phyloP scores from a whole-genome alignment of 768 basidiomycete genomes.

The Mycena polygramma region DNA sequence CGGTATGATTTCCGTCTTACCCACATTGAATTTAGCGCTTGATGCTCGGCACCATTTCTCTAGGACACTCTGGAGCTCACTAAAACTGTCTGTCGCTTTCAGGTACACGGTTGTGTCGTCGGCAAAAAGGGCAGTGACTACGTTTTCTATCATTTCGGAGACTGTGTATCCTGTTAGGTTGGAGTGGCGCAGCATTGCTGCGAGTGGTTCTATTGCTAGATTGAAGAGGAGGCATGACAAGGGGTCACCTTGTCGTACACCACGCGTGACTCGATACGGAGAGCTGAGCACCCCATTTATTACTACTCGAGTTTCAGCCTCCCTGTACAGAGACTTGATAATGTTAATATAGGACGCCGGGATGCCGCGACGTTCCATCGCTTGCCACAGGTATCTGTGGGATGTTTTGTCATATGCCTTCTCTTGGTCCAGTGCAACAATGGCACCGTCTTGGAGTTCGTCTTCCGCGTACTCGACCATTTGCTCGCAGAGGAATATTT shows the following conservation, averaged over 20 bases:
- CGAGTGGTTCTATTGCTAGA: constrained; percentile 56
- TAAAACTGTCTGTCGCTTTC: neutral
- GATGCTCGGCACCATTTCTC: constrained; percentile 55
- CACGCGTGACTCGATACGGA: constrained; percentile 29
- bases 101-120: neutral
- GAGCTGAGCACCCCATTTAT: constrained; percentile 37
- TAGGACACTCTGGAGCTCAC: constrained; percentile 44
- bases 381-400: constrained; percentile 34
- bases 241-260: constrained; percentile 50
- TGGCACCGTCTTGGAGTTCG: constrained; percentile 26
- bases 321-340: constrained; percentile 35
- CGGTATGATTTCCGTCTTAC: constrained; percentile 56
- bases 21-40: constrained; percentile 55
- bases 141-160: neutral
- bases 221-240: constrained; percentile 56
- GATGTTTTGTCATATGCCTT: constrained; percentile 35
- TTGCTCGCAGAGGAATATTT: constrained; percentile 34
- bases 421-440: no score
- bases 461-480: constrained; percentile 28
- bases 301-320: constrained; percentile 16
- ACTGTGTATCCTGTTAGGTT: neutral
- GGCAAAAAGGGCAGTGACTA: neutral
- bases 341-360: constrained; percentile 32
- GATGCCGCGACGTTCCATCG: neutral
- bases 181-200: constrained; percentile 20